phyloP scores from a whole-genome alignment of 2,329 filamentous ascomycete genomes.

The Stachybotrys chlorohalonatus region DNA sequence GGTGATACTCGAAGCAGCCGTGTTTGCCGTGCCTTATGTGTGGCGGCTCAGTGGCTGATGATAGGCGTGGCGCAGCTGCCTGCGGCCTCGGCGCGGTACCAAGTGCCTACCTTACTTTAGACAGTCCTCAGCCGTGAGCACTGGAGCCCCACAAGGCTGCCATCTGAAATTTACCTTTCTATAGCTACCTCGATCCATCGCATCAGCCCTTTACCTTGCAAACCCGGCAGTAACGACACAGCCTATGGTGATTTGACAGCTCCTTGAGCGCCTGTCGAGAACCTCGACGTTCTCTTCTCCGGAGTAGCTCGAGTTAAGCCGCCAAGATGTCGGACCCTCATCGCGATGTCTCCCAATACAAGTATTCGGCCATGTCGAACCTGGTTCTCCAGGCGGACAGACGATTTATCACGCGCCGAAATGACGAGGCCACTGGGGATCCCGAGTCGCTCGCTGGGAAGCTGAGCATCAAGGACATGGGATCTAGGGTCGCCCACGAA shows the following conservation, averaged over 20 bases:
- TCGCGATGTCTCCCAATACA: slow-evolving; percentile 90
- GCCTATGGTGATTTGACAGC: slow-evolving; percentile 25
- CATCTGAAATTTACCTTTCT: slow-evolving; percentile 25
- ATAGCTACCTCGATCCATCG: background rate
- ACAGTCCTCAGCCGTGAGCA: background rate
- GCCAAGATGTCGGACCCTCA: slow-evolving; percentile 63
- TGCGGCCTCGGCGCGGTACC: too few relatives aligned
- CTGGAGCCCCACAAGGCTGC: slow-evolving; percentile 10
- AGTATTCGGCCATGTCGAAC: slow-evolving; percentile 99
- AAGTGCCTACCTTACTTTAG: too few relatives aligned
- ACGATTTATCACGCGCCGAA: slow-evolving; percentile 85
- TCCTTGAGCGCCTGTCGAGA: slow-evolving; percentile 27
- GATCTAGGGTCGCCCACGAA: slow-evolving; percentile 71
- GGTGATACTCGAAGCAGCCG: too few relatives aligned
- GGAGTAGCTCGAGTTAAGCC: slow-evolving; percentile 16
- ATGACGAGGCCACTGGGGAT: slow-evolving; percentile 92
- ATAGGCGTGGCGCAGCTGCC: background rate
- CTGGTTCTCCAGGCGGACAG: slow-evolving; percentile 99
- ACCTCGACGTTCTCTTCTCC: slow-evolving; percentile 20
- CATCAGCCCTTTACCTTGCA: background rate
- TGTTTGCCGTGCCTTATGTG: background rate
- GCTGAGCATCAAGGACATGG: slow-evolving; percentile 93
- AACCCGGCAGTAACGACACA: slow-evolving; percentile 1
- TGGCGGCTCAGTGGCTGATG: background rate
- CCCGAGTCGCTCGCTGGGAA: slow-evolving; percentile 94